phyloP scores from a whole-genome alignment of 495 filamentous ascomycete species.

The Margaritispora aquatica region DNA sequence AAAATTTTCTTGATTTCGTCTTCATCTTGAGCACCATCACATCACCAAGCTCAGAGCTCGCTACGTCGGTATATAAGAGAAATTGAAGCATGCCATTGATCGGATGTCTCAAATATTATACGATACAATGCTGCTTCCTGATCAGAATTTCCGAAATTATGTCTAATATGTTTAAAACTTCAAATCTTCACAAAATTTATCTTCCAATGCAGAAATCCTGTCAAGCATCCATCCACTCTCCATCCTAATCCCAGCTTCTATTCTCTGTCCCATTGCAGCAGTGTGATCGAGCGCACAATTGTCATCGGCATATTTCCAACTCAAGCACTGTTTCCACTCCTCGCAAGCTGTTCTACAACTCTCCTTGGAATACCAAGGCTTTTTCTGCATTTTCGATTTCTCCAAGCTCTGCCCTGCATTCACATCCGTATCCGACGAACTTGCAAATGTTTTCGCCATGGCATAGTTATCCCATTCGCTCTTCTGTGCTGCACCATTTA shows the following conservation, averaged over 20 bases:
- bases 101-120: no score
- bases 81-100: no score
- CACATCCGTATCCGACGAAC: conserved; percentile 1
- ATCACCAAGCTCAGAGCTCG: no score
- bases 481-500: neutral
- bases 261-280: conserved; percentile 6
- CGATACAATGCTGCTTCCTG: no score
- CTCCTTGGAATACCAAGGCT: neutral
- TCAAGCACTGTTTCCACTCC: conserved; percentile 7
- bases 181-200: conserved; percentile 1
- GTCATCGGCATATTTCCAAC: conserved; percentile 12
- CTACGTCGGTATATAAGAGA: no score
- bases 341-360: conserved; percentile 1
- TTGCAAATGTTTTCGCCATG: neutral
- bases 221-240: conserved; percentile 14
- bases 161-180: no score
- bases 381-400: neutral
- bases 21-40: no score
- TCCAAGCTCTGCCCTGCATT: neutral
- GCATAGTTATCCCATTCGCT: conserved; percentile 9
- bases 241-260: conserved; percentile 10
- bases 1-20: no score
- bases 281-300: conserved; percentile 7
- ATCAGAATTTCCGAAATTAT: no score
- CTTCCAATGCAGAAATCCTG: neutral